Evolutionary conservation across 2,329 filamentous ascomycete genomes (phyloP).

Genomic region (Fusarium equiseti): DNA sequence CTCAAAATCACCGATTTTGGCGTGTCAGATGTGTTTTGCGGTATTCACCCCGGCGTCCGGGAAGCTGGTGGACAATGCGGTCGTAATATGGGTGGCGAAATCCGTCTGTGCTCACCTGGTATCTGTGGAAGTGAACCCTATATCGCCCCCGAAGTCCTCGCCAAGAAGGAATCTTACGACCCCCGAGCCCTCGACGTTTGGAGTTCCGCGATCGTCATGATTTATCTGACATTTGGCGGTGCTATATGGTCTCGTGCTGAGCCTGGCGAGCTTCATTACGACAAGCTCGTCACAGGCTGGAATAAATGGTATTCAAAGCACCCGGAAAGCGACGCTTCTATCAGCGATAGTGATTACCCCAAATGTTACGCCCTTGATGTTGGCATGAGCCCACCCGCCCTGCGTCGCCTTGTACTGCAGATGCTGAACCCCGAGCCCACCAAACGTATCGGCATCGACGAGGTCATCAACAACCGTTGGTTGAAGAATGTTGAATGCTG

Average conservation of each 20-base stretch:
- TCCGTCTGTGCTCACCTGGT: slow-evolving; percentile 80
- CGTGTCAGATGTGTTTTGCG: slow-evolving; percentile 86
- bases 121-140: slow-evolving; percentile 89
- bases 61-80: slow-evolving; percentile 80
- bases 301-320: slow-evolving; percentile 73
- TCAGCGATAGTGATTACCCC: slow-evolving; percentile 73
- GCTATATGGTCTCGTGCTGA: slow-evolving; percentile 81
- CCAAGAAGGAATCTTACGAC: slow-evolving; percentile 74
- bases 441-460: slow-evolving; percentile 75
- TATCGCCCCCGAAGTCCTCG: slow-evolving; percentile 86
- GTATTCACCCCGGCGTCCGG: slow-evolving; percentile 82
- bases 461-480: slow-evolving; percentile 78
- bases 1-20: slow-evolving; percentile 95
- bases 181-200: slow-evolving; percentile 86
- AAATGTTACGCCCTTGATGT: slow-evolving; percentile 74
- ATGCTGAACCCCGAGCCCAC: slow-evolving; percentile 86
- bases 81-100: slow-evolving; percentile 74
- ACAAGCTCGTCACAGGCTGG: slow-evolving; percentile 75
- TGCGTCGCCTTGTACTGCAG: slow-evolving; percentile 78
- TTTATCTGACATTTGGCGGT: slow-evolving; percentile 79
- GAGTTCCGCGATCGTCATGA: slow-evolving; percentile 85
- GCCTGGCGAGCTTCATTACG: slow-evolving; percentile 68
- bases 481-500: slow-evolving; percentile 83
- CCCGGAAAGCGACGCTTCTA: slow-evolving; percentile 51
- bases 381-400: slow-evolving; percentile 72